phyloP scores from a whole-genome alignment of 2,329 filamentous ascomycete genomes.

The Hortaea werneckii region DNA sequence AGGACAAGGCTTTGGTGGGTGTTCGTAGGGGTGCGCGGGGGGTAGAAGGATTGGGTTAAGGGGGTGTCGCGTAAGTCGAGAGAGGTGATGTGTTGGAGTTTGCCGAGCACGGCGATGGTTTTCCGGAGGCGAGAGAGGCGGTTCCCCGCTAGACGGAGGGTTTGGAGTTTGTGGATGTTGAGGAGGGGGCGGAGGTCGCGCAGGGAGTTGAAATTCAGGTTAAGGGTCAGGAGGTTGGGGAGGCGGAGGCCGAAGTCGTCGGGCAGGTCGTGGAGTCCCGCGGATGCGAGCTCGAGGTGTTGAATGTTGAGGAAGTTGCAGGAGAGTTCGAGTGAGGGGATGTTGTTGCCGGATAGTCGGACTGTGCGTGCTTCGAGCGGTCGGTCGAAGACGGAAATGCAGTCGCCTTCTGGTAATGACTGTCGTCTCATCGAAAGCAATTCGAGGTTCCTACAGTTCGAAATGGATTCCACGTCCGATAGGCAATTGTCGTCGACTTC shows the following conservation, averaged over 20 bases:
- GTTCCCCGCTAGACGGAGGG: conserved; percentile 69
- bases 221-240: conserved; percentile 74
- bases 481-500: conserved; percentile 55
- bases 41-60: conserved; percentile 80
- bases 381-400: conserved; percentile 45
- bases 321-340: conserved; percentile 51
- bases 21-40: conserved; percentile 16
- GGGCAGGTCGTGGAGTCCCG: conserved; percentile 63
- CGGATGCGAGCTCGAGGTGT: conserved; percentile 79
- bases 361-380: conserved; percentile 31
- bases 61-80: conserved; percentile 81
- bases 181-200: conserved; percentile 61
- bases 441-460: conserved; percentile 59
- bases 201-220: conserved; percentile 87
- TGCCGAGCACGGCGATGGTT: conserved; percentile 58
- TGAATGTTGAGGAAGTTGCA: conserved; percentile 75
- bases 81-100: conserved; percentile 57
- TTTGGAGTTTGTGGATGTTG: conserved; percentile 67
- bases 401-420: conserved; percentile 47
- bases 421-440: conserved; percentile 78
- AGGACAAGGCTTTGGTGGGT: conserved; percentile 12
- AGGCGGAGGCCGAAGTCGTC: conserved; percentile 62
- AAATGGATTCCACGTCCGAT: conserved; percentile 53
- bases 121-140: conserved; percentile 60
- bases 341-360: conserved; percentile 36